Evolutionary conservation across 2,329 filamentous ascomycete species (phyloP), one percentile per base, ranked within the genome.

Genomic region (Phaeosphaeria sp.): DNA sequence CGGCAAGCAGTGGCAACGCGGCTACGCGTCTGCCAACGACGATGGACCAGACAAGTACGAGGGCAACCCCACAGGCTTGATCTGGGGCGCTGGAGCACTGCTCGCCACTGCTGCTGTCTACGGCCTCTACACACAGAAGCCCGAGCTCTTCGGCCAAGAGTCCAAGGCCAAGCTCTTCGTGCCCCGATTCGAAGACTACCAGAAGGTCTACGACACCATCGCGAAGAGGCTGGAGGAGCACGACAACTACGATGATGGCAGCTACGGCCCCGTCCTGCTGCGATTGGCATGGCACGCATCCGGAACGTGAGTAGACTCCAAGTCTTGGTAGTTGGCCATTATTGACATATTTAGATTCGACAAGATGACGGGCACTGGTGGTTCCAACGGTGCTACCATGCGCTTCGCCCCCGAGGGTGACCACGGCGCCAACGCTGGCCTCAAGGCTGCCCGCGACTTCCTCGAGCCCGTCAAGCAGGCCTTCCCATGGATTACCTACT

Each of bases 361-460:
- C 77, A 91, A 90, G 82, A 86, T 87, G 74, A 97, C 93, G 24
- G 86, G 86, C 65, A 98, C 94, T 46, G 95, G 94, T 72, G 94
- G 94, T 67, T 94, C 91, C 84, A 97, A 98, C 79, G 94, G 95
- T 66, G 94, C 94, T 56, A 97, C 93, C 66, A 98, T 98, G 95
- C 89, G 95, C 75, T 98, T 97, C 78, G 84, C 89, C 22, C 93
- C 94, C 47, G 95, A 98, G 82, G 84, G 87, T 59, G 89, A 89
- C 78, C 94, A 99, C 80, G 93, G 93, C 68, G 95, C 94, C 79
- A 99, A 99, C 75, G 92, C 94, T 58, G 95, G 94, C 68, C 84
- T 98, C 73, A 88, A 90, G 76, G 82, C 87, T 69, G 95, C 94
- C 61, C 91, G 94, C 59, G 89, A 96, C 80, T 97, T 98, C 84